Base-by-base conservation (phyloP, 176 grass and related monocot genomes). In the Pontederia paniculata region DNA sequence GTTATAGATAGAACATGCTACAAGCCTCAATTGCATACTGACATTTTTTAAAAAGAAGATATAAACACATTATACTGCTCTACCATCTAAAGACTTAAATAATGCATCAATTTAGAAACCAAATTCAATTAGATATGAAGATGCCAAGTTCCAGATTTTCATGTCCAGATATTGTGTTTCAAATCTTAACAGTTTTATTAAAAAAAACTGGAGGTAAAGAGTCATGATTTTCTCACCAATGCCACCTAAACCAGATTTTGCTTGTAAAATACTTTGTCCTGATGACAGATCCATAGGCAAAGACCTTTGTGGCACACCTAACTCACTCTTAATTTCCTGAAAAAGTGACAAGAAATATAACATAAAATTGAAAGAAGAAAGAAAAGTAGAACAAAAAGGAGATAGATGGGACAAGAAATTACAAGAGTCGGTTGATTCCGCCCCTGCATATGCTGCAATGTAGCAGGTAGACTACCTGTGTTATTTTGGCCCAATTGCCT, bases 281-380 rank as follows among this genome's bases (percentile, higher is more conserved):
- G 88, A 73, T 66, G 91, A 73, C 47, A 80, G 77, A 66, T 97
- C 86, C 15, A 66, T 67, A 47, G 84, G 78, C 79, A 88, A 74
- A 57, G 78, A 66, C 78, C 80, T 87, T 56, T 81, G 91, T 42
- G 76, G 57, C 69, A 78, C 74, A 46, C 71, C 65, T 55, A 76
- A 62, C 48, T 97, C 86, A 49, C 69, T 67, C 71, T 97, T 97
- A 62, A 79, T 79, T 44, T 90, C 86, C 86, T 85, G 80, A 54
- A 69, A 71, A 60, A 56, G 59, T 48, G 9, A 37, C 50, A 17
- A 65, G 44, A 64, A 48, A 52, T 56, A 76, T 18, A 74, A 19
- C 25, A 69, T 69, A 16, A 69, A 6, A 18, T 12, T 21, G 54
- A 23, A 57, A 21, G 42, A 21, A 58, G 55, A 19, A 45, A 66